Evolutionary conservation across 352 stramenopile species (phyloP), one percentile per base, ranked within the genome.

Genomic region (Phytophthora sansomeana): DNA sequence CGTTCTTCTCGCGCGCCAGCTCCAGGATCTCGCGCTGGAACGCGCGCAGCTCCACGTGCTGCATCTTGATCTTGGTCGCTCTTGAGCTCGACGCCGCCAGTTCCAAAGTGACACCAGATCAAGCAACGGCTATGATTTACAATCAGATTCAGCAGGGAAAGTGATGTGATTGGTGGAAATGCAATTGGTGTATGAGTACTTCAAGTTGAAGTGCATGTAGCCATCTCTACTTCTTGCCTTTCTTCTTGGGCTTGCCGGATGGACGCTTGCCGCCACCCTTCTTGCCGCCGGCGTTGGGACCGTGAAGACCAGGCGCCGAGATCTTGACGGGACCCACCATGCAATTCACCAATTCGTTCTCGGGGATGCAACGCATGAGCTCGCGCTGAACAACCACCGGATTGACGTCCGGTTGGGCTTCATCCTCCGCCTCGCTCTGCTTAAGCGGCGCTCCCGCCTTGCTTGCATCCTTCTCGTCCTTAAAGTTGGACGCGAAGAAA

Each of bases 261-360:
- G 63, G 58, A 46, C 68, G 63, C 47, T 69, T 69, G 52, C 66
- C 63, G 33, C 61, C 58, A 24, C 66, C 74, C 48, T 86, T 87
- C 58, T 84, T 88, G 38, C 63, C 58, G 10, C 68, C 64, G 3
- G 60, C 64, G 14, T 63, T 66, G 11, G 68, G 30, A 5, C 72
- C 77, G 32, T 85, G 57, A 13, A 92, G 56, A 21, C 91, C 92
- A 1, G 91, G 85, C 2, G 85, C 88, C 2, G 83, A 90, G 54
- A 98, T 78, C 61, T 97, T 97, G 24, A 97, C 89, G 9, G 95
- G 90, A 0, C 93, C 93, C 13, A 98, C 83, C 77, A 98, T 97
- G 48, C 88, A 95, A 49, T 82, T 89, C 29, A 98, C 78, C 21
- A 97, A 56, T 38, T 98, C 91, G 41, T 91, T 94, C 63, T 98